phyloP scores from a whole-genome alignment of 2,329 filamentous ascomycete species.

The Xylariaceae sp. region DNA sequence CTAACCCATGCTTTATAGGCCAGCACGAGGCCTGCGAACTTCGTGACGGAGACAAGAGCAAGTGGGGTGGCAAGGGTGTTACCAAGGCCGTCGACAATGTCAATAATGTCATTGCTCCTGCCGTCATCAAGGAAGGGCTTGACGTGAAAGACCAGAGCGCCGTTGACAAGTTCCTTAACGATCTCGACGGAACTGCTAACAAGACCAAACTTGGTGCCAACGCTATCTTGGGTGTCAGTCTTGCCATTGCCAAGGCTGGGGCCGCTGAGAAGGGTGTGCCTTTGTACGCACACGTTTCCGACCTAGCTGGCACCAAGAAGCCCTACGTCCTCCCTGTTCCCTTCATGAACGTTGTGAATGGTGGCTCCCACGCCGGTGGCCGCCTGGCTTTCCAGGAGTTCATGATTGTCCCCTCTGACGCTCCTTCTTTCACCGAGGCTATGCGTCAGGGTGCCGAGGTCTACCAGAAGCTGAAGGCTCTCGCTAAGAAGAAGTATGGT shows the following conservation, averaged over 20 bases:
- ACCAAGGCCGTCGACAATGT: constrained; percentile 86
- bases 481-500: constrained; percentile 99
- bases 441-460: constrained; percentile 96
- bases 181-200: constrained; percentile 83
- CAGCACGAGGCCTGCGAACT: constrained; percentile 92
- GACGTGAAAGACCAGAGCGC: constrained; percentile 87
- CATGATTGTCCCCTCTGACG: constrained; percentile 89
- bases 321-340: constrained; percentile 88
- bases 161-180: constrained; percentile 83
- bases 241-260: constrained; percentile 87
- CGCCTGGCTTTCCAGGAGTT: constrained; percentile 95
- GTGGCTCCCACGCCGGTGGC: constrained; percentile 94
- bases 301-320: constrained; percentile 89
- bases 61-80: constrained; percentile 89
- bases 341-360: constrained; percentile 94
- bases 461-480: constrained; percentile 95
- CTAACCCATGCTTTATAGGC: constrained; percentile 55
- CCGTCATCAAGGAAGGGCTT: constrained; percentile 79
- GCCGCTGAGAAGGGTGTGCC: constrained; percentile 88
- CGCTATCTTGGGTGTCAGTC: constrained; percentile 82
- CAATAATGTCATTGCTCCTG: constrained; percentile 80
- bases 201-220: constrained; percentile 90
- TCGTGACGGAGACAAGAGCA: constrained; percentile 85
- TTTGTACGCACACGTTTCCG: constrained; percentile 86
- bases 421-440: constrained; percentile 91